Conservation (phyloP, 208 protist species). For the Trypanosoma caninum region DNA sequence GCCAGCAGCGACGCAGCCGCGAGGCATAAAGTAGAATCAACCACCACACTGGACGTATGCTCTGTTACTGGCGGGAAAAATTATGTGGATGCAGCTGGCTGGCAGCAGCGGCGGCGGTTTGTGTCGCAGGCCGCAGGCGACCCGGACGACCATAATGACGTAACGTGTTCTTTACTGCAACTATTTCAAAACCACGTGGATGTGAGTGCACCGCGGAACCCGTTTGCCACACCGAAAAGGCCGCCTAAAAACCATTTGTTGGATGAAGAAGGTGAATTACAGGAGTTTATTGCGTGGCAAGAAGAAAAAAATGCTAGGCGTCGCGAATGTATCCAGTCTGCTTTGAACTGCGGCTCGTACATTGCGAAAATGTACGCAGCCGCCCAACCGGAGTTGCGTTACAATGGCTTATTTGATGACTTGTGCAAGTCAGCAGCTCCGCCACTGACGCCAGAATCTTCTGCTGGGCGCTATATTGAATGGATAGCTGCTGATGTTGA, state of each 20-base stretch:
- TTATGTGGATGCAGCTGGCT: too few species aligned
- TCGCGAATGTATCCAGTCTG: neutral
- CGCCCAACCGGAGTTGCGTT: neutral
- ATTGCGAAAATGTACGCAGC: slow-evolving; percentile 15
- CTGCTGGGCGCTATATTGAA: slow-evolving; percentile 40
- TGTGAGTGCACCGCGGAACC: neutral
- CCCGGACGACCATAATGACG: too few species aligned
- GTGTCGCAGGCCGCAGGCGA: too few species aligned
- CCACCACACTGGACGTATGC: too few species aligned
- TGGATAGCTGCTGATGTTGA: slow-evolving; percentile 59
- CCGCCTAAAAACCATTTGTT: neutral
- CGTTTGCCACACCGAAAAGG: neutral
- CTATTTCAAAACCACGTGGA: slow-evolving; percentile 11
- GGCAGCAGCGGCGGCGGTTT: too few species aligned
- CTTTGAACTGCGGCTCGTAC: neutral
- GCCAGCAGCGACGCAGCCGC: neutral
- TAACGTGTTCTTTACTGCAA: too few species aligned
- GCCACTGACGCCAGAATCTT: slow-evolving; percentile 30
- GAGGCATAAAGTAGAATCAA: too few species aligned
- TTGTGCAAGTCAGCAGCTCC: neutral
- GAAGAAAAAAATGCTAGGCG: neutral
- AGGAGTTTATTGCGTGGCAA: slow-evolving; percentile 19
- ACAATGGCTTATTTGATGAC: neutral
- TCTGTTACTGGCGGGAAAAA: too few species aligned
- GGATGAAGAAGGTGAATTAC: slow-evolving; percentile 15